A percentile compares a stretch with the other conserved stretches of the same genome.
These are phyloP conservation scores for Penicillium paxilli DNA, from an alignment of 495 filamentous ascomycete genomes.

Conservation along the genomic window DNA sequence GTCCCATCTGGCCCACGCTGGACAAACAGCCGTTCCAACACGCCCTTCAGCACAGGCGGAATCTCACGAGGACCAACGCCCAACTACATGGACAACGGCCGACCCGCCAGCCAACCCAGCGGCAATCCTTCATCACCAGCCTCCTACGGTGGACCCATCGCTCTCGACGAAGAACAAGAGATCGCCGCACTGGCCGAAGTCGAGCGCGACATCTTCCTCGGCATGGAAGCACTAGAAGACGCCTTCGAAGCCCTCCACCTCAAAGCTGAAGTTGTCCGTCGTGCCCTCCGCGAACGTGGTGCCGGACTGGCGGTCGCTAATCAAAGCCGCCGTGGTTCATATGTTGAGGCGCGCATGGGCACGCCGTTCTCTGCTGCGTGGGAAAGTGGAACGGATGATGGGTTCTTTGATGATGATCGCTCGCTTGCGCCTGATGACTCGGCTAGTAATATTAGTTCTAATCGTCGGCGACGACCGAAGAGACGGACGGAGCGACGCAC, in stretches of 20 bases:
- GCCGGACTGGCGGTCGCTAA: conserved; percentile 76
- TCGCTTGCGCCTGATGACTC: conserved; percentile 72
- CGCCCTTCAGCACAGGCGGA: conserved; percentile 41
- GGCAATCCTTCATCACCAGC: conserved; percentile 35
- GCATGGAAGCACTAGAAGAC: conserved; percentile 93
- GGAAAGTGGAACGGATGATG: conserved; percentile 61
- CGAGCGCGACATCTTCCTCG: conserved; percentile 87
- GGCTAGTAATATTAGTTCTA: conserved; percentile 86
- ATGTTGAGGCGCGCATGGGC: conserved; percentile 53
- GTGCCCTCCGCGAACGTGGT: conserved; percentile 72
- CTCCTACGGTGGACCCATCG: conserved; percentile 65
- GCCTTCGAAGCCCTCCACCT: conserved; percentile 90
- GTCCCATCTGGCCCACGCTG: conserved; percentile 33
- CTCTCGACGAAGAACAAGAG: conserved; percentile 91
- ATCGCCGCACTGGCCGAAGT: conserved; percentile 86
- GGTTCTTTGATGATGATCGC: conserved; percentile 55
- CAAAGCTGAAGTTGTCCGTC: conserved; percentile 79
- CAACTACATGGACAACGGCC: conserved; percentile 34
- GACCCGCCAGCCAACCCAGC: conserved; percentile 40
- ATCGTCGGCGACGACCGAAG: conserved; percentile 68
- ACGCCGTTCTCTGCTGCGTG: conserved; percentile 54
- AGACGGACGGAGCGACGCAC: conserved; percentile 71
- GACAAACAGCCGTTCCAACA: conserved; percentile 44
- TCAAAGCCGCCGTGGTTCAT: conserved; percentile 64
- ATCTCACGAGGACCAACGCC: conserved; percentile 43